A percentile compares a stretch with the other conserved stretches of the same genome.
Evolutionary conservation across 306 rosid species (phyloP).

Genomic region (Sphenostylis stenocarpa): DNA sequence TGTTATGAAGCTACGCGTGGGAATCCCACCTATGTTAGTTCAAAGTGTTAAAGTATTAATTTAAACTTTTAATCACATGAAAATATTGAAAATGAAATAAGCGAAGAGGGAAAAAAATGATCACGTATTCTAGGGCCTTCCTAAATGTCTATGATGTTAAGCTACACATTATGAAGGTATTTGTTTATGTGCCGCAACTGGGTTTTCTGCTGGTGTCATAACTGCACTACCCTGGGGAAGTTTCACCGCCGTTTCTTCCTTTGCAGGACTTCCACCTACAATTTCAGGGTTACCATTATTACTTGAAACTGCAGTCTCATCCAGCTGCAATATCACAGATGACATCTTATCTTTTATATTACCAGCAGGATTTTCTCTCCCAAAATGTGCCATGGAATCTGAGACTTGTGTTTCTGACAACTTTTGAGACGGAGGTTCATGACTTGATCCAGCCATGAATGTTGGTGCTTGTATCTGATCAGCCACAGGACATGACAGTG

Average conservation of each 20-base stretch:
- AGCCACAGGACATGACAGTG: background rate
- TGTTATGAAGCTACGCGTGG: background rate
- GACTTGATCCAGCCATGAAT: slow-evolving; percentile 16
- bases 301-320: background rate
- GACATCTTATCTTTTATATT: background rate
- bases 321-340: background rate
- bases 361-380: background rate
- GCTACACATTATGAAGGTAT: slow-evolving; percentile 4
- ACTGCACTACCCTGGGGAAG: slow-evolving; percentile 10
- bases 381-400: background rate
- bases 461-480: slow-evolving; percentile 3
- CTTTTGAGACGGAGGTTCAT: background rate
- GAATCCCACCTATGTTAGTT: background rate
- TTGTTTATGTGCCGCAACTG: slow-evolving; percentile 16
- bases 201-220: background rate
- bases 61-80: background rate
- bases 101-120: background rate
- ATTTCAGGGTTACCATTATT: background rate
- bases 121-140: background rate
- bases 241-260: background rate
- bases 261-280: background rate
- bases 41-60: background rate
- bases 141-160: slow-evolving; percentile 17
- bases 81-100: background rate
- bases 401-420: background rate